Evolutionary conservation across 1,284 basidiomycete genomes (phyloP), one percentile per base, ranked within the genome.

Genomic region (Ceratobasidium sp.): DNA sequence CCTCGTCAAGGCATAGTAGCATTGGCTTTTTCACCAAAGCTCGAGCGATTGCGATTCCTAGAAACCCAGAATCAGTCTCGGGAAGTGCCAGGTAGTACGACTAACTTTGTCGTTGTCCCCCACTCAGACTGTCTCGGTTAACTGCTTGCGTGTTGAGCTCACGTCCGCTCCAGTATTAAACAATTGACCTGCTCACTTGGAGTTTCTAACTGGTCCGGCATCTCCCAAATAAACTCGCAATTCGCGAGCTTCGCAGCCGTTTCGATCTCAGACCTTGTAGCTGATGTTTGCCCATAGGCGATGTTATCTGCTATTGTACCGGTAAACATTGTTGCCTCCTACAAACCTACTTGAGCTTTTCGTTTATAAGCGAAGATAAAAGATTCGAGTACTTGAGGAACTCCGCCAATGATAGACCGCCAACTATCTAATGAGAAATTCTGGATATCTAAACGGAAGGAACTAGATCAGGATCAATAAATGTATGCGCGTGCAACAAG

Each of bases 301-400:
- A 99, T 98, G 83, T 98, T 98, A 2, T 95, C 93, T 9, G 95
- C 95, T 33, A 98, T 94, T 0, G 95, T 97, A 2, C 96, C 97
- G 28, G 93, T 94, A 83, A 95, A 95, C 44, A 95, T 83, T 0
- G 94, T 88, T 0, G 94, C 93, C 79, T 94, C 93, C 87, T 94
- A 86, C 18, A n/a, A 28, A 33, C 46, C 18, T 49, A 18, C 18
- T 23, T 1, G 18, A 49, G 46, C 5, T 49, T 39, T 56, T 20
- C 15, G 20, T 7, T 77, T 26, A 20, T 56, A 42, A 33, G 60
- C 39, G 33, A 33, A 33, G 33, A 33, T 33, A 33, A 33, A 33
- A 33, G 33, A 4, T 33, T 33, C 33, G 4, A 33, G 53, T 60
- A 87, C 92, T 84, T 94, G 93, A 18, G 96, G 96, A 2, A 98